Evolutionary conservation across 495 filamentous ascomycete genomes (phyloP), one percentile per base, ranked within the genome.

Genomic region (Penicillium samsonianum): DNA sequence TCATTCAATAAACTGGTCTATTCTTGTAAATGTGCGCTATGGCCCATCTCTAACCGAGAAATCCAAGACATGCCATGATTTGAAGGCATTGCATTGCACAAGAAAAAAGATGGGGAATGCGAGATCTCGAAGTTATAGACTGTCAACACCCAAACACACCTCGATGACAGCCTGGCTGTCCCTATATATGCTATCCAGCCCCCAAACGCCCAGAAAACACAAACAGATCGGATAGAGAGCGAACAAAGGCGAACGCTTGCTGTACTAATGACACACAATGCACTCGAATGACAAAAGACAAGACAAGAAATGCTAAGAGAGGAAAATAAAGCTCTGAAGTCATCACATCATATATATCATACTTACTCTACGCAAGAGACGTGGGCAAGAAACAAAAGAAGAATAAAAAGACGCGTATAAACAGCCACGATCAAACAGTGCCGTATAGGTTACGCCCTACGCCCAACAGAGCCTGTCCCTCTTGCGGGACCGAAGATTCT

Each of bases 401-500:
- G 42, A 35, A 30, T 35, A 55, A 48, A 16, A 42, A 41, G 50
- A 45, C 37, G 48, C 37, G 20, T 40, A 54, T 46, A 45, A 16
- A 45, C 17, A 52, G 17, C 12, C 38, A 44, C 7, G 7, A 42
- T 65, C 42, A 77, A 41, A 77, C 67, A 51, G 74, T 68, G 20
- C 74, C 74, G 48, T 77, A 77, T 58, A 65, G 65, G 12, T 62
- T 65, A 17, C 61, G 63, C 5, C 68, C 74, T 10, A 60, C 50
- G 11, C 58, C 61, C n/a, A 77, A 60, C n/a, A 77, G 61, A 55
- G 66, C 60, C 53, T 70, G 73, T 8, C 59, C 64, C 41, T 77
- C 74, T 22, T 60, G 66, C n/a, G 55, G 20, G 35, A 44, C 30
- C 6, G 40, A 38, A 25, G 52, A 25, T 31, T 47, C 17, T 38